A percentile compares a stretch with the other conserved stretches of the same genome.
Conservation (phyloP, 2,329 filamentous ascomycete genomes). For the Apiospora hydei region DNA sequence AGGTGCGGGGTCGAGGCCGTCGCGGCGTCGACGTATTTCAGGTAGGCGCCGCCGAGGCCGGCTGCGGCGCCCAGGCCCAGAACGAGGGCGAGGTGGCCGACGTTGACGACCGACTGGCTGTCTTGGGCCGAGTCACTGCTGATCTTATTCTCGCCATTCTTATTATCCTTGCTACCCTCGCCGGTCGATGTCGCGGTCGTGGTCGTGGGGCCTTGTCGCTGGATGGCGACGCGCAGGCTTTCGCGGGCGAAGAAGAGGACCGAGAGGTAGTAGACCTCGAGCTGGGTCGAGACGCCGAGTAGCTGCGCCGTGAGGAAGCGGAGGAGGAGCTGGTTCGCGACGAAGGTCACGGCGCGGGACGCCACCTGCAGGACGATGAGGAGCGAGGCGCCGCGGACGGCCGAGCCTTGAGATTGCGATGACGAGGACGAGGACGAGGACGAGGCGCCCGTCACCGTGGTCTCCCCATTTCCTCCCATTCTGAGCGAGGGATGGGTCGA, state of each 20-base stretch:
- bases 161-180: conserved; percentile 35
- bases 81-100: conserved; percentile 80
- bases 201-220: conserved; percentile 66
- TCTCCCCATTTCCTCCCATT: conserved; percentile 8
- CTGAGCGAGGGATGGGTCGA: background rate
- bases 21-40: conserved; percentile 56
- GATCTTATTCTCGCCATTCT: conserved; percentile 31
- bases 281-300: conserved; percentile 84
- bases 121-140: conserved; percentile 39
- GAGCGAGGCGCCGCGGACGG: conserved; percentile 77
- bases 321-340: conserved; percentile 89
- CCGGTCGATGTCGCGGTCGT: conserved; percentile 34
- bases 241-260: conserved; percentile 96
- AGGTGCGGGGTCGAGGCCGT: conserved; percentile 71
- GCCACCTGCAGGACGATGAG: conserved; percentile 87
- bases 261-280: conserved; percentile 91
- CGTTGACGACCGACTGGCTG: conserved; percentile 83
- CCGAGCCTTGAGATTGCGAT: conserved; percentile 33
- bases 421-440: background rate
- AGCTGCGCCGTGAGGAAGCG: conserved; percentile 86
- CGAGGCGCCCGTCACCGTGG: background rate
- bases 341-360: conserved; percentile 88
- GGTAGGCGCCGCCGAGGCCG: conserved; percentile 72
- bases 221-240: conserved; percentile 87
- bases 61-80: conserved; percentile 72